phyloP scores from a whole-genome alignment of 306 rosid species.

The Trifolium fragiferum region DNA sequence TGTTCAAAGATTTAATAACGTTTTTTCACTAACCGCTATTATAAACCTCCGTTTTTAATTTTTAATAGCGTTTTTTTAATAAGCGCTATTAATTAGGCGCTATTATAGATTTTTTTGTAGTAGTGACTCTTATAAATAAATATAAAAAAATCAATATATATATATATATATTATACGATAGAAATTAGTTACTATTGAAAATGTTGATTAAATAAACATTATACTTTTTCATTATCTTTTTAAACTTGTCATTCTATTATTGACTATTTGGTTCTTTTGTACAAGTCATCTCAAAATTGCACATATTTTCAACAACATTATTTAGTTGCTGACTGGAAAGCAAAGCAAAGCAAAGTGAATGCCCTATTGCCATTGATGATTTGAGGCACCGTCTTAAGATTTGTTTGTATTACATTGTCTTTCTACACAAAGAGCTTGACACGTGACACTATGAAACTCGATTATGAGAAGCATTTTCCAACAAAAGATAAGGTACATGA shows the following conservation, averaged over 20 bases:
- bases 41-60: no score
- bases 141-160: no score
- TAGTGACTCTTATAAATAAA: no score
- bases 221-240: background rate
- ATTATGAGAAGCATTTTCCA: slow-evolving; percentile 38
- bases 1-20: no score
- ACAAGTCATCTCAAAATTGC: slow-evolving; percentile 1
- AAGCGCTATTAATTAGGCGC: no score
- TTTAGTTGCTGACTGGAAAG: slow-evolving; percentile 30
- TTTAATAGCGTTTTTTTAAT: no score
- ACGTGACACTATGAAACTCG: slow-evolving; percentile 33
- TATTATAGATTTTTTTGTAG: no score
- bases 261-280: slow-evolving; percentile 1
- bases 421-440: slow-evolving; percentile 18
- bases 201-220: no score
- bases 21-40: no score
- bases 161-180: no score
- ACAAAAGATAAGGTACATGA: slow-evolving; percentile 34
- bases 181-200: no score
- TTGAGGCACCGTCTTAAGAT: slow-evolving; percentile 40
- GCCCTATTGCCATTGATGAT: slow-evolving; percentile 39
- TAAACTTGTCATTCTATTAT: background rate
- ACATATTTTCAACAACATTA: slow-evolving; percentile 40
- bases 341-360: slow-evolving; percentile 35
- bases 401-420: slow-evolving; percentile 33